Evolutionary conservation across 78 protist genomes (phyloP).

Genomic region (Dictyostelium brefeldianum): DNA sequence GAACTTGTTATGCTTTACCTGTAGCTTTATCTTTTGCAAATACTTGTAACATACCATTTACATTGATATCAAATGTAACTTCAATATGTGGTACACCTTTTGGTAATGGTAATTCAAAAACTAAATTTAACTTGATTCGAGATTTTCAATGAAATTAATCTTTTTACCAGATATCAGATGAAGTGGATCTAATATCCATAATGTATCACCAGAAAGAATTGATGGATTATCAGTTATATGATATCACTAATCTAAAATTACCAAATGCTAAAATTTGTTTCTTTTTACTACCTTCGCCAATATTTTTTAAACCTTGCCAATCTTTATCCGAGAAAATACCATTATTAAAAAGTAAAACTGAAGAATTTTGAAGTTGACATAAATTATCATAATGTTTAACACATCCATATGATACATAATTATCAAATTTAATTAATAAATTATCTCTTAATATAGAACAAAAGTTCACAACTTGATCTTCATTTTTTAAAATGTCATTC

Average conservation of each 20-base stretch:
- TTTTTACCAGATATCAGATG: neutral
- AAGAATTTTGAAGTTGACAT: slow-evolving; percentile 8
- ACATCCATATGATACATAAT: neutral
- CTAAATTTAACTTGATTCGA: no score
- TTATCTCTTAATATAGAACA: no score
- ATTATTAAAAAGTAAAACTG: slow-evolving; percentile 17
- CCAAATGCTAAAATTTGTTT: slow-evolving; percentile 37
- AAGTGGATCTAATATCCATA: slow-evolving; percentile 20
- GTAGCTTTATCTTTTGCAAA: slow-evolving; percentile 97
- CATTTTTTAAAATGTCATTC: no score
- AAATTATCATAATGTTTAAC: neutral
- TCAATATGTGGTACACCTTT: slow-evolving; percentile 97
- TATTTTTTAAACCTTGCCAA: slow-evolving; percentile 23
- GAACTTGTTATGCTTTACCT: slow-evolving; percentile 92
- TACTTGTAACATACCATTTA: slow-evolving; percentile 86
- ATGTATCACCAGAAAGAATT: neutral
- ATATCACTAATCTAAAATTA: slow-evolving; percentile 56
- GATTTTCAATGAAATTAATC: no score
- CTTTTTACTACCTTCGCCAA: slow-evolving; percentile 42
- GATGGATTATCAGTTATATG: slow-evolving; percentile 38
- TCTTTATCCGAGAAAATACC: slow-evolving; percentile 18
- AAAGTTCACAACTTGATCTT: no score
- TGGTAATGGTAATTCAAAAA: no score
- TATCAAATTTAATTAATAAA: slow-evolving; percentile 6
- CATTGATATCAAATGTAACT: slow-evolving; percentile 83